Conservation (phyloP, 2,329 filamentous ascomycete genomes). For the Clarireedia monteithiana region DNA sequence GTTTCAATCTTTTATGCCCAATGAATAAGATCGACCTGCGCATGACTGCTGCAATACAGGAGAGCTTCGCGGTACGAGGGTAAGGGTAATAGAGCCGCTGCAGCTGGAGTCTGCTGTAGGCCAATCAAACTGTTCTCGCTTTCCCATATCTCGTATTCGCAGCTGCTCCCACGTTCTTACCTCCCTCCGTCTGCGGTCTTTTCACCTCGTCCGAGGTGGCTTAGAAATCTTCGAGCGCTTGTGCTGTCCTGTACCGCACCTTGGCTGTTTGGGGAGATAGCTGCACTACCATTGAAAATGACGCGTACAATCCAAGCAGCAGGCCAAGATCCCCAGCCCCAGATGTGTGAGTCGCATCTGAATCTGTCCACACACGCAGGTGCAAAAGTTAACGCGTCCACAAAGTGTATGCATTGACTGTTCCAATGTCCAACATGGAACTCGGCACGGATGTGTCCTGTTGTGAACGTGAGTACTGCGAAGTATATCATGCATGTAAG, state of each 20-base stretch:
- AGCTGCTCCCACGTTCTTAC: not conserved
- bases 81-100: not conserved
- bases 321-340: not conserved
- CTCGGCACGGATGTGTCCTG: no score
- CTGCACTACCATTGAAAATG: not conserved
- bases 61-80: no score
- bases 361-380: not conserved
- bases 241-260: no score
- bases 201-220: not conserved
- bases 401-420: no score
- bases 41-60: no score
- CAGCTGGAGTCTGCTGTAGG: not conserved
- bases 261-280: no score
- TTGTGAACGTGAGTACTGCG: no score
- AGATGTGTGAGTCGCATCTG: not conserved
- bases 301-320: not conserved
- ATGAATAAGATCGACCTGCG: not conserved
- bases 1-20: not conserved
- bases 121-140: not conserved
- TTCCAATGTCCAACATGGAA: no score
- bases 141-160: not conserved
- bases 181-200: not conserved
- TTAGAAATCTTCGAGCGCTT: not conserved
- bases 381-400: no score
- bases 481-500: no score